Base-by-base conservation (phyloP, 495 filamentous ascomycete species). In the Cetradonia linearis region DNA sequence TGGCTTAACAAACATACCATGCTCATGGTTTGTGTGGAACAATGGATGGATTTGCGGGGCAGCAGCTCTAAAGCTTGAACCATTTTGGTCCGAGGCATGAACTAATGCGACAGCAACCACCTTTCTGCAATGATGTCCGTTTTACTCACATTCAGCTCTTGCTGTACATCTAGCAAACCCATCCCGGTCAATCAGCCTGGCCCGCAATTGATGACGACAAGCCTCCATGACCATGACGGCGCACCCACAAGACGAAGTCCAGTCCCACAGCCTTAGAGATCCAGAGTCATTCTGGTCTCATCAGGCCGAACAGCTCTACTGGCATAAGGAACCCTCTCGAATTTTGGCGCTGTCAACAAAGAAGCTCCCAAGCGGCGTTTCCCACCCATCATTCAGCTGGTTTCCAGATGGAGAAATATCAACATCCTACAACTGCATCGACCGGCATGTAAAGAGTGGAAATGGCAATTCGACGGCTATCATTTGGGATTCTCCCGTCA, bases 401-500 rank as follows among this genome's bases (percentile, higher is more conserved):
- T 96, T 96, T 64, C 83, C 89, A 0, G 88, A 82, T 59, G 91
- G 91, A 50, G 83, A 91, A 73, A 87, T 96, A 67, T 94, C 88
- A 30, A 95, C 91, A 0, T 85, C 83, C 55, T 95, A 86, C 72
- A 96, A 96, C 68, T 93, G 90, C 65, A 74, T 96, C 33, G 91
- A 95, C 69, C 79, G 91, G 23, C 92, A 96, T 71, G 89, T 96
- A 18, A 73, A 83, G 23, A 78, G 78, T 9, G 89, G 90, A 20
- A 74, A 83, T 61, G 92, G 91, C 11, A 81, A 85, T 18, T 72
- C 76, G 38, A 79, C 80, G 0, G 91, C 92, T 13, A 86, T 96
- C 56, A 80, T 89, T 57, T 96, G 88, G 82, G 91, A 96, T 68
- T 89, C 85, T 28, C 88, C 91, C 0, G 90, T 95, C 25, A 88